A percentile compares a stretch with the other conserved stretches of the same genome.
These are phyloP conservation scores for Syzygium jambos DNA, from an alignment of 345 rosid species.

Conservation along the genomic window DNA sequence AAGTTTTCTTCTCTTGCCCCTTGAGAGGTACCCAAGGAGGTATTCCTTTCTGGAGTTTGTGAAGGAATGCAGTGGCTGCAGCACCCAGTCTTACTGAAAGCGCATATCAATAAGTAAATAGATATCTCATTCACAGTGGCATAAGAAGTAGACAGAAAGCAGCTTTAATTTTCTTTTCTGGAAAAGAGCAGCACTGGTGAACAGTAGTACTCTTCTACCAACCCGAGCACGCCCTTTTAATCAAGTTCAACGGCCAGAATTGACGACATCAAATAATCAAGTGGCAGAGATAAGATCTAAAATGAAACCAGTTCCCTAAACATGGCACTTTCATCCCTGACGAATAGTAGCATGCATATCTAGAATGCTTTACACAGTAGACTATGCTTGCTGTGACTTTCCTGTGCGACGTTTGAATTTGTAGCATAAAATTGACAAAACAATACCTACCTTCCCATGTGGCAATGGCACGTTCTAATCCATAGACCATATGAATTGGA, in stretches of 20 bases:
- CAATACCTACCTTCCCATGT: conserved; percentile 80
- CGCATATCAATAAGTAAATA: background rate
- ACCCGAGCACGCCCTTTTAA: background rate
- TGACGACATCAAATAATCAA: background rate
- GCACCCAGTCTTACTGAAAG: conserved; percentile 84
- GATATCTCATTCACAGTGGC: background rate
- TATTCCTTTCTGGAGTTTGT: conserved; percentile 84
- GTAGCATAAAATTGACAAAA: background rate
- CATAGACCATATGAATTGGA: conserved; percentile 90
- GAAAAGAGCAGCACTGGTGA: background rate
- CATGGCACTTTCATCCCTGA: background rate
- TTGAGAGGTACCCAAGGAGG: conserved; percentile 85
- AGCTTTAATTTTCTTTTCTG: background rate
- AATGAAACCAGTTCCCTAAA: background rate
- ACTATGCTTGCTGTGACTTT: background rate
- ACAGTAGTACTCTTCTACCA: background rate
- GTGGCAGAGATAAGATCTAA: background rate
- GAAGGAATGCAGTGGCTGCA: conserved; percentile 70
- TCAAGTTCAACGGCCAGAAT: background rate
- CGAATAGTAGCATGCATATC: background rate
- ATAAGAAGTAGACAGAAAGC: background rate
- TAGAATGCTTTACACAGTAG: background rate
- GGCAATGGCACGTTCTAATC: conserved; percentile 86
- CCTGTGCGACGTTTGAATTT: background rate
- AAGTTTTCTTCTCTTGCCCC: conserved; percentile 67